Base-by-base conservation (phyloP, 257 asterid genomes). In the Gardenia jasminoides region DNA sequence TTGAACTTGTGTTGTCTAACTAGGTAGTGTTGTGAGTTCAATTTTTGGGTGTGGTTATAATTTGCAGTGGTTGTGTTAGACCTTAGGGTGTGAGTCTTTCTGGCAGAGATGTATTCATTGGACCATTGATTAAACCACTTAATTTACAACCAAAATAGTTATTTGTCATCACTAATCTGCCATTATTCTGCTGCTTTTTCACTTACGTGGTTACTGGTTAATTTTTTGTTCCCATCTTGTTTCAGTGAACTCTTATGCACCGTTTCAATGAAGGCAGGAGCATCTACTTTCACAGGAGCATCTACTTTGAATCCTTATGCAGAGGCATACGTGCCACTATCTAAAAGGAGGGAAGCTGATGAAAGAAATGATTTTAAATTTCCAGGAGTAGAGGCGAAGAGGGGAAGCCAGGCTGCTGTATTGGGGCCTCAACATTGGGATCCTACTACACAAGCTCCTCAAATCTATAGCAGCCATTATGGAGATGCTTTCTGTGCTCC, bases 251-350 rank as follows among this genome's bases (percentile, higher is more conserved):
- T 70, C 61, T 77, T 70, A 71, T 75, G 88, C 85, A 28, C 86
- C 80, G 77, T 86, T 85, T 84, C 83, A 76, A 92, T 94, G 98
- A 91, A 83, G 92, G n/a, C 88, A 26, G 90, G 91, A 78, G 17
- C 86, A 64, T 91, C 98, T 62, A 75, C 94, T 71, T 80, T 94
- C n/a, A n/a, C 88, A 26, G 90, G 91, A 78, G 17, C 86, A 64
- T 91, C 98, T 62, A 75, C 94, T 71, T 80, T 94, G 82, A 92
- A 94, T 77, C 97, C 98, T 43, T 85, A 87, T 83, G 98, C 98
- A 77, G 89, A 90, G 76, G 84, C 97, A 41, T 94, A 94, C 26
- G 85, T 94, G 70, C 98, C 98, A 13, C 85, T 94, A 79, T 89
- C 85, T 70, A 87, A 81, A 86, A 90, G 97, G 82, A 91, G 72